A percentile compares a stretch with the other conserved stretches of the same genome.
These are phyloP conservation scores for Colletotrichum navitas DNA, from an alignment of 2,329 filamentous ascomycete genomes.

Conservation along the genomic window DNA sequence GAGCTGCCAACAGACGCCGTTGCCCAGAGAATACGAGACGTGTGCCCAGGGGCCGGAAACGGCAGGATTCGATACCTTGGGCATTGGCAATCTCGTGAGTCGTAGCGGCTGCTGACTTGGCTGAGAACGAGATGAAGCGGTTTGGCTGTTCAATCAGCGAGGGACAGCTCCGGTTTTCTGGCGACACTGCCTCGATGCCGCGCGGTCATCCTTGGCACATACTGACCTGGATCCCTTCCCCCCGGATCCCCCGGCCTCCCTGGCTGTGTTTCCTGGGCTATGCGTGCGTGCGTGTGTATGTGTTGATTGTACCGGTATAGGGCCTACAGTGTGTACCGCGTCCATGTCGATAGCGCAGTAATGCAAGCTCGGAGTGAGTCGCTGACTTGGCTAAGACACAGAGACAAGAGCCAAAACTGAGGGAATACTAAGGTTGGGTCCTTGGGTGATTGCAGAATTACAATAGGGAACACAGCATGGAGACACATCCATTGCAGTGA, in stretches of 20 bases:
- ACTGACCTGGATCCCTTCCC: neutral
- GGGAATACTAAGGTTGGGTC: neutral
- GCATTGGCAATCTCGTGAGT: conserved; percentile 28
- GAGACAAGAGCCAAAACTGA: too few relatives aligned
- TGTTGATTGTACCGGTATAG: neutral
- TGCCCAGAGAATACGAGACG: conserved; percentile 38
- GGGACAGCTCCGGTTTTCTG: conserved; percentile 14
- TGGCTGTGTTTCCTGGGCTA: neutral
- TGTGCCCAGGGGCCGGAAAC: neutral
- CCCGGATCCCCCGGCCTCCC: neutral
- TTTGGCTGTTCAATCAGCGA: conserved; percentile 10
- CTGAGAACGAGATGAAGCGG: conserved; percentile 10
- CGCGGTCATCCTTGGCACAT: conserved; percentile 20
- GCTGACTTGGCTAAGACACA: too few relatives aligned
- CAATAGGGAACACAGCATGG: neutral
- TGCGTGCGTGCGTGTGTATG: too few relatives aligned
- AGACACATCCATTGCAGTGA: too few relatives aligned
- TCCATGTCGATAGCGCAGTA: conserved; percentile 18
- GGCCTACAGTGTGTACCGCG: neutral
- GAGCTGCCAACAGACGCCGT: neutral
- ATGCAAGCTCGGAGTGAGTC: too few relatives aligned
- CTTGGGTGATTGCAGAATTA: neutral
- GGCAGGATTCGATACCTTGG: conserved; percentile 12
- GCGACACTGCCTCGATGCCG: conserved; percentile 22
- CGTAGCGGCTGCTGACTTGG: neutral